Evolutionary conservation across 129 eudicot genomes (phyloP), one percentile per base, ranked within the genome.

Genomic region (Flaveria linearis): DNA sequence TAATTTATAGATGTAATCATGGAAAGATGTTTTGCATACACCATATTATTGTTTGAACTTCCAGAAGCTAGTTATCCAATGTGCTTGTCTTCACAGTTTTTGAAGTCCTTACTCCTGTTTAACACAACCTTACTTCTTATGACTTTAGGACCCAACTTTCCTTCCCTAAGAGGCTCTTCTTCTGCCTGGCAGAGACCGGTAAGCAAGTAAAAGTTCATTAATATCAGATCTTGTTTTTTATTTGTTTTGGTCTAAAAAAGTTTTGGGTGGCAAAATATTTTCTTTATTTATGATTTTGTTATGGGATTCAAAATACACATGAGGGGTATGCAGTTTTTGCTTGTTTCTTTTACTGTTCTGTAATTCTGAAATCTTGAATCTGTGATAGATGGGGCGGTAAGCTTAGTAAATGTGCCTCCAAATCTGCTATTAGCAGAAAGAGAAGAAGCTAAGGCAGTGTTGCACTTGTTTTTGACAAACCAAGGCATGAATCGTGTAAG

Each of bases 391-490:
- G 91, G 90, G 71, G 80, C 91, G n/a, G 81, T 82, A 76, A 90
- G 84, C 83, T 55, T 79, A 82, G 82, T 90, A 81, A 76, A 82
- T 16, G 97, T 90, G 58, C 85, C 98, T 74, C 85, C 90, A 33
- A 85, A 75, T 58, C 85, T 88, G 76, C 72, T 93, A 81, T 83
- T 87, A 33, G 95, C 98, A 57, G 98, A 90, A 74, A 88, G 85
- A 73, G 98, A 93, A 83, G 98, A 90, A 84, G 98, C 98, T 73
- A 90, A 93, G 82, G 97, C 98, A 53, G 92, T 93, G 16, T 81
- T 93, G 61, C 91, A 90, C 75, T 85, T 93, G 82, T 90, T 90
- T 81, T 82, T 93, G 80, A 93, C 86, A 79, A 85, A 87, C 78
- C 98, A 88, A 77, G 98, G 98, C 67, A 71, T 90, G 77, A 88